Percentiles rank a stretch among this genome's conserved stretches.
Conservation (phyloP, 208 protist genomes). For the Hexamita inflata region DNA sequence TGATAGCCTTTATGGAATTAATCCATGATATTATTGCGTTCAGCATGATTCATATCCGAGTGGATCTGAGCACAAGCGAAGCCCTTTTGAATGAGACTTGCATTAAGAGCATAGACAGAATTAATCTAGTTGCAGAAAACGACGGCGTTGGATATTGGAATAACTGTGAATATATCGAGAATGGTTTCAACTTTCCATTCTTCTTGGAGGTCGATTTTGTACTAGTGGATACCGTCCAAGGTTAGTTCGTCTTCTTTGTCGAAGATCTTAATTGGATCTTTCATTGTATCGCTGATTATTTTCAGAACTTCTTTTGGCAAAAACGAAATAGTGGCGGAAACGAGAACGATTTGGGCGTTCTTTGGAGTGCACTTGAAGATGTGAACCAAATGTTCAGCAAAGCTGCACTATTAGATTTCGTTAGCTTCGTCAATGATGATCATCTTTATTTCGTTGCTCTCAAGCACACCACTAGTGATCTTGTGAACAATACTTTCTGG, state of each 20-base stretch:
- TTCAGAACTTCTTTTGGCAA: constrained; percentile 90
- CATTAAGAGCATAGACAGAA: constrained; percentile 85
- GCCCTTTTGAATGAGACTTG: constrained; percentile 62
- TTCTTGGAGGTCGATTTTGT: constrained; percentile 80
- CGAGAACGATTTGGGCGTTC: constrained; percentile 65
- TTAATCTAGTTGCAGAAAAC: constrained; percentile 95
- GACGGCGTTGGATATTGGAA: constrained; percentile 73
- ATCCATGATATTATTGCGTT: constrained; percentile 89
- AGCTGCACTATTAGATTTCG: constrained; percentile 87
- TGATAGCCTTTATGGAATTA: constrained; percentile 80
- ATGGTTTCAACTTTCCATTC: constrained; percentile 94
- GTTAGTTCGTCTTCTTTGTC: constrained; percentile 94
- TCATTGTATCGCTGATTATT: constrained; percentile 94
- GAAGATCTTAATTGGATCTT: constrained; percentile 87
- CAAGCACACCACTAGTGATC: constrained; percentile 66
- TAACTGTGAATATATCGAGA: constrained; percentile 65
- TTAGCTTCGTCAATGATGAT: constrained; percentile 95
- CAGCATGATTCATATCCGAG: constrained; percentile 84
- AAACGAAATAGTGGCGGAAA: constrained; percentile 95
- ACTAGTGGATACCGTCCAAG: constrained; percentile 97
- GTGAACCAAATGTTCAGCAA: constrained; percentile 94
- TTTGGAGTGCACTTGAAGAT: constrained; percentile 82
- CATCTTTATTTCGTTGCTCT: constrained; percentile 61
- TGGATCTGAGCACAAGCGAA: constrained; percentile 89
- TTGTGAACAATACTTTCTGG: constrained; percentile 89